These are phyloP conservation scores for Phytophthora uliginosa DNA, from an alignment of 352 stramenopile genomes.

Conservation along the genomic window DNA sequence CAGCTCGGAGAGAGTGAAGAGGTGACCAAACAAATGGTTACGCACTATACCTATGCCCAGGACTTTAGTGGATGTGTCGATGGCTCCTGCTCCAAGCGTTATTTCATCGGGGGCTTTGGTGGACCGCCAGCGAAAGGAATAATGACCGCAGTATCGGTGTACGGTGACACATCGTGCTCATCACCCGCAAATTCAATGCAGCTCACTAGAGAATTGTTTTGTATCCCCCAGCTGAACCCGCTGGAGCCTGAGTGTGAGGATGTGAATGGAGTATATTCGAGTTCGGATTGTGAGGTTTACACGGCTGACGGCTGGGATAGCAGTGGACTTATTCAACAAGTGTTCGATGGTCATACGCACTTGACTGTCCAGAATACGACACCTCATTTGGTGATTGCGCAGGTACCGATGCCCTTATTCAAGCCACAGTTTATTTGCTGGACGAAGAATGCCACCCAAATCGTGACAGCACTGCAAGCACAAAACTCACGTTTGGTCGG, in stretches of 20 bases:
- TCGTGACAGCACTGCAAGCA: slow-evolving; percentile 1
- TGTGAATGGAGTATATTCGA: not conserved
- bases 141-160: slow-evolving; percentile 2
- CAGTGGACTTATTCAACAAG: not conserved
- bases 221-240: not conserved
- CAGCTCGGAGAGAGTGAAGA: not conserved
- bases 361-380: slow-evolving; percentile 14
- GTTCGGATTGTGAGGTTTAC: slow-evolving; percentile 12
- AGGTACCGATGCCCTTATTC: not conserved
- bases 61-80: not conserved
- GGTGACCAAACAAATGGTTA: slow-evolving; percentile 1
- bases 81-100: not conserved
- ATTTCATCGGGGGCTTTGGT: slow-evolving; percentile 11
- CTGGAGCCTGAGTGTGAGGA: not conserved
- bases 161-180: not conserved
- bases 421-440: not conserved
- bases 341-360: not conserved
- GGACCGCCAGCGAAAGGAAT: slow-evolving; percentile 2
- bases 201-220: not conserved
- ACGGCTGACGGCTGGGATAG: not conserved
- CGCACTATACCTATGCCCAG: not conserved
- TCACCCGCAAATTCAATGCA: not conserved
- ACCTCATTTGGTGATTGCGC: not conserved
- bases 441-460: slow-evolving; percentile 16
- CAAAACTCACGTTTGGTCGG: slow-evolving; percentile 1